Base-by-base conservation (phyloP, 1,139 yeast species). In the Kodamaea alishanica region DNA sequence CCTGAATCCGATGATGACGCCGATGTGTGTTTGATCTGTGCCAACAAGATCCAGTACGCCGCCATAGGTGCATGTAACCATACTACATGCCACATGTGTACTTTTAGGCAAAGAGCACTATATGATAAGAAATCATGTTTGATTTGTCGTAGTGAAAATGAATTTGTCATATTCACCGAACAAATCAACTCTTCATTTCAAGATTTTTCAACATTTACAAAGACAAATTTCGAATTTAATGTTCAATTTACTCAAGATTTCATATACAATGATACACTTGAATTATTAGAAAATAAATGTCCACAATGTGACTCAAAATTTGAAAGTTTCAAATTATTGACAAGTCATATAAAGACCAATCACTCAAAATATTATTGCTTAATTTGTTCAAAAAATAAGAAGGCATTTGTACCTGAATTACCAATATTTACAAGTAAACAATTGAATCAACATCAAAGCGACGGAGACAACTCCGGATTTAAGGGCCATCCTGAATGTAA, bases 401-500 rank as follows among this genome's bases (percentile, higher is more conserved):
- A 82, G 50, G 86, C 85, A 4, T 92, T 92, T 58, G 76, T 88
- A 3, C 60, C 67, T 9, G 97, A 92, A 57, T 69, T 88, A 40
- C 70, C 73, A 30, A 60, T 85, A 15, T 87, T 76, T 56, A 73
- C 81, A 1, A 71, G 70, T 32, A 78, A 78, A 43, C 83, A 79
- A 47, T 70, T 92, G 35, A 79, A 77, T 44, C 72, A 66, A 38
- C 99, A 92, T 62, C 84, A 83, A 55, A 60, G 72, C 5, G 72
- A 68, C 31, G 97, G 96, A 33, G 80, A 75, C 42, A 74, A 71
- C 33, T 61, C 65, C 12, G 97, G 97, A 2, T 90, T 90, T 58
- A 69, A 64, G 8, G 97, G 97, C 0, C 99, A 92, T 56, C 97
- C 97, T 0, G 73, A 75, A 48, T 92, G 99, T 70, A 79, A 78